Conservation (phyloP, 768 basidiomycete species). For the Porphyrellus cyaneotinctus region DNA sequence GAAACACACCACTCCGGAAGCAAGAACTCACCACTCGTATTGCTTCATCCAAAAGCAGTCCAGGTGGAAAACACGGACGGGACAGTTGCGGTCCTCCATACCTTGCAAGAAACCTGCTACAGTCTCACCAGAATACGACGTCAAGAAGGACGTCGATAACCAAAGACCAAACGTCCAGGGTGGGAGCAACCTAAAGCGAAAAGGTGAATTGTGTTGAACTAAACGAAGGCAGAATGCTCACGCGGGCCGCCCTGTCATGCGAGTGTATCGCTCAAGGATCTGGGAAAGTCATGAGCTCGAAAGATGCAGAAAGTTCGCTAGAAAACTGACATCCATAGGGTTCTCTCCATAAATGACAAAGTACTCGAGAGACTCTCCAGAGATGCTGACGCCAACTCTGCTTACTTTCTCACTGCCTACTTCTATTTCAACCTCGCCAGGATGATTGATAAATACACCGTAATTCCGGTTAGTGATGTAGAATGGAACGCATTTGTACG, state of each 20-base stretch:
- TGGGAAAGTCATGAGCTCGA: constrained; percentile 2
- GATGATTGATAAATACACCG: constrained; percentile 72
- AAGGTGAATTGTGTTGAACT: background rate
- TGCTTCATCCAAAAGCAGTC: constrained; percentile 79
- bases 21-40: constrained; percentile 52
- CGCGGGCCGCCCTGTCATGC: constrained; percentile 20
- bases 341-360: constrained; percentile 68
- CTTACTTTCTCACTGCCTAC: constrained; percentile 63
- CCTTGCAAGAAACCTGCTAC: constrained; percentile 68
- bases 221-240: background rate
- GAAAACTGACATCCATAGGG: constrained; percentile 44
- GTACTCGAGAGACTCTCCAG: constrained; percentile 61
- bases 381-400: constrained; percentile 61
- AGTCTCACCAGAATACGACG: constrained; percentile 62
- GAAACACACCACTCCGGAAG: background rate
- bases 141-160: constrained; percentile 75
- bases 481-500: constrained; percentile 66
- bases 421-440: constrained; percentile 74
- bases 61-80: constrained; percentile 68
- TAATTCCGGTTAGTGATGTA: constrained; percentile 69
- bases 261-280: constrained; percentile 20
- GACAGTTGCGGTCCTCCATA: constrained; percentile 59
- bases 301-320: background rate
- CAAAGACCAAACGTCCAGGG: constrained; percentile 76
- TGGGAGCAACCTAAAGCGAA: constrained; percentile 50